Evolutionary conservation across 2,329 filamentous ascomycete genomes (phyloP).

Genomic region (Grosmannia serpens): DNA sequence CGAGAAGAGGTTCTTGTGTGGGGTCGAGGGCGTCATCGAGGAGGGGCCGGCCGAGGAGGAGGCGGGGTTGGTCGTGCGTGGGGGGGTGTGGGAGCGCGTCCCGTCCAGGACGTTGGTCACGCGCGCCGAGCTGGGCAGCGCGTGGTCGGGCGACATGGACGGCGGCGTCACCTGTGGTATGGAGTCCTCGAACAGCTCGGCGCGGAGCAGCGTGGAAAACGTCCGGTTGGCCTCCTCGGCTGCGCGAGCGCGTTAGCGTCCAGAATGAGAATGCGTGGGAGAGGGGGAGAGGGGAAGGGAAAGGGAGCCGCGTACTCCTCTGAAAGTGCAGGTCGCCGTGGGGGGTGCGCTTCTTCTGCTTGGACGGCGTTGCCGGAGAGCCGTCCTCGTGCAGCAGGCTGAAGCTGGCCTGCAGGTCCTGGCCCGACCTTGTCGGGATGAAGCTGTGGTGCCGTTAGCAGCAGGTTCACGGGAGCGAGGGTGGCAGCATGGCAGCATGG

Average conservation of each 20-base stretch:
- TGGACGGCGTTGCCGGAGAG: constrained; percentile 83
- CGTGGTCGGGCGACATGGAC: constrained; percentile 47
- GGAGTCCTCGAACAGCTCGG: constrained; percentile 84
- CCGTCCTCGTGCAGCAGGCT: constrained; percentile 85
- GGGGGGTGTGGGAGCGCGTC: constrained; percentile 70
- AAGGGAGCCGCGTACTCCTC: constrained; percentile 50
- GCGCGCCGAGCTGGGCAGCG: constrained; percentile 35
- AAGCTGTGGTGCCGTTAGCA: constrained; percentile 46
- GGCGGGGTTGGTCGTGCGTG: constrained; percentile 21
- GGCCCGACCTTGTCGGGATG: constrained; percentile 85
- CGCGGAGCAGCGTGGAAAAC: constrained; percentile 76
- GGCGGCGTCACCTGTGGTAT: constrained; percentile 70
- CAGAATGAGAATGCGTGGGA: too few relatives aligned
- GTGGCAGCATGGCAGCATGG: too few relatives aligned
- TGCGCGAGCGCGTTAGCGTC: constrained; percentile 15
- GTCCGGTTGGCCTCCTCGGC: constrained; percentile 92
- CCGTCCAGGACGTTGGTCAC: constrained; percentile 49
- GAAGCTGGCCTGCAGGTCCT: constrained; percentile 88
- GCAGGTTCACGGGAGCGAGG: neutral
- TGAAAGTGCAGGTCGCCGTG: constrained; percentile 92
- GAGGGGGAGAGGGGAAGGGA: neutral
- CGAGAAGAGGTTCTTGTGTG: constrained; percentile 93
- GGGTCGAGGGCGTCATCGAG: constrained; percentile 80
- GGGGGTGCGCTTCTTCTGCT: constrained; percentile 70
- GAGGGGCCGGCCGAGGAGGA: constrained; percentile 40